A percentile compares a stretch with the other conserved stretches of the same genome.
These are phyloP conservation scores for Actinomortierella ambigua DNA, from an alignment of 371 early-diverging fungal genomes.

Conservation along the genomic window DNA sequence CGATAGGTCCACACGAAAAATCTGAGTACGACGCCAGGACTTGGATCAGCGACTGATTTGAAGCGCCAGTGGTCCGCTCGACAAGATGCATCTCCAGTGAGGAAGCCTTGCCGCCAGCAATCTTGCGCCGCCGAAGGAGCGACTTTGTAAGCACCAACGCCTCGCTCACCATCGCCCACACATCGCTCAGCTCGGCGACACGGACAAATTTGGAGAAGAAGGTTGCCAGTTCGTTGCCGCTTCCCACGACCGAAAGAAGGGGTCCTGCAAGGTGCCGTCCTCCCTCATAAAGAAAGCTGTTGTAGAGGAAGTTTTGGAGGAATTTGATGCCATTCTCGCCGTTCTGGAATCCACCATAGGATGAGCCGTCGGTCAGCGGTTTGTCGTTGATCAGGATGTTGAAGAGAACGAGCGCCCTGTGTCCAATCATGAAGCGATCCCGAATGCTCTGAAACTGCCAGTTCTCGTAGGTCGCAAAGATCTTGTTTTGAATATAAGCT, in stretches of 20 bases:
- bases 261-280: constrained; percentile 38
- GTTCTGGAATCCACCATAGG: constrained; percentile 2
- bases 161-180: constrained; percentile 23
- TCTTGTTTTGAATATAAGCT: constrained; percentile 38
- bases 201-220: constrained; percentile 36
- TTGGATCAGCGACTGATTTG: constrained; percentile 25
- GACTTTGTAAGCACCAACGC: constrained; percentile 34
- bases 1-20: constrained; percentile 23
- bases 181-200: constrained; percentile 13
- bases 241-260: constrained; percentile 31
- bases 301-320: constrained; percentile 29
- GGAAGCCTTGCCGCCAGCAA: constrained; percentile 33
- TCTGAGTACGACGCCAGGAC: constrained; percentile 30
- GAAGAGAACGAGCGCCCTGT: constrained; percentile 28
- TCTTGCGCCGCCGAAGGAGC: constrained; percentile 33
- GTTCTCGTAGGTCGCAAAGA: constrained; percentile 37
- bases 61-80: constrained; percentile 35
- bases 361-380: constrained; percentile 18
- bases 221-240: constrained; percentile 30
- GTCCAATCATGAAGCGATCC: constrained; percentile 31
- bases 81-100: constrained; percentile 41
- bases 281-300: constrained; percentile 45
- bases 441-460: constrained; percentile 41
- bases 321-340: constrained; percentile 20
- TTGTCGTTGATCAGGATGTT: constrained; percentile 32